Evolutionary conservation across 2,329 filamentous ascomycete genomes (phyloP).

Genomic region (Paraphoma sp.): DNA sequence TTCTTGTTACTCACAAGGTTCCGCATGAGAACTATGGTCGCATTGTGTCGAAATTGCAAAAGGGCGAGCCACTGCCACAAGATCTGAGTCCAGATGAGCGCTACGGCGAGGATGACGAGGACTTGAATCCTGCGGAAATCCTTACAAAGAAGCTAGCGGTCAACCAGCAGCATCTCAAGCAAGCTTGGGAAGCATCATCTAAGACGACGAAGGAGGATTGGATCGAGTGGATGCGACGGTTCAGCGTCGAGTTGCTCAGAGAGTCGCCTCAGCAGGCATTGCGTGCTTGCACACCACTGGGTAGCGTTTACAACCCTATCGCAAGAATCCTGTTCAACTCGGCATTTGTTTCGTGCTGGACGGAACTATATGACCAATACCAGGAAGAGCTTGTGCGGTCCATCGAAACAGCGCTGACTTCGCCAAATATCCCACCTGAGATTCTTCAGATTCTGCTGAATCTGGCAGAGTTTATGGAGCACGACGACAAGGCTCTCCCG

Average conservation of each 20-base stretch:
- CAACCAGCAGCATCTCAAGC: constrained; percentile 96
- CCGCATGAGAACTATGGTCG: constrained; percentile 91
- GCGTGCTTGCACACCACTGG: constrained; percentile 88
- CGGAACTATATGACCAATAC: constrained; percentile 94
- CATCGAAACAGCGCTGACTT: constrained; percentile 94
- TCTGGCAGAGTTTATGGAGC: constrained; percentile 99
- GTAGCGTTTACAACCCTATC: constrained; percentile 88
- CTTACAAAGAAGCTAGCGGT: constrained; percentile 93
- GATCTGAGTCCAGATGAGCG: constrained; percentile 87
- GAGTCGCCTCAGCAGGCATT: constrained; percentile 97
- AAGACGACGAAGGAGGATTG: constrained; percentile 99
- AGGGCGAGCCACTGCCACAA: constrained; percentile 92
- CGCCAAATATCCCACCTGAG: constrained; percentile 93
- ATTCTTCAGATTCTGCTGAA: constrained; percentile 93
- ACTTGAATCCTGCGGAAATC: constrained; percentile 81
- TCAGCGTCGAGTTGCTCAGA: constrained; percentile 92
- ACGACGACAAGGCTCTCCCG: constrained; percentile 96
- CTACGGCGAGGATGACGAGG: constrained; percentile 79
- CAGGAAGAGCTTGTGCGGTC: constrained; percentile 96
- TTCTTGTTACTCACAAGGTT: constrained; percentile 78
- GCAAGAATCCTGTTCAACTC: constrained; percentile 97
- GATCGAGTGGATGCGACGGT: constrained; percentile 97
- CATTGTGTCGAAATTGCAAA: constrained; percentile 89
- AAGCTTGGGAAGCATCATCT: constrained; percentile 94
- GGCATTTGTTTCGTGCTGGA: constrained; percentile 98